Conservation (phyloP, 1,139 yeast genomes). For the Yamadazyma mexicana region DNA sequence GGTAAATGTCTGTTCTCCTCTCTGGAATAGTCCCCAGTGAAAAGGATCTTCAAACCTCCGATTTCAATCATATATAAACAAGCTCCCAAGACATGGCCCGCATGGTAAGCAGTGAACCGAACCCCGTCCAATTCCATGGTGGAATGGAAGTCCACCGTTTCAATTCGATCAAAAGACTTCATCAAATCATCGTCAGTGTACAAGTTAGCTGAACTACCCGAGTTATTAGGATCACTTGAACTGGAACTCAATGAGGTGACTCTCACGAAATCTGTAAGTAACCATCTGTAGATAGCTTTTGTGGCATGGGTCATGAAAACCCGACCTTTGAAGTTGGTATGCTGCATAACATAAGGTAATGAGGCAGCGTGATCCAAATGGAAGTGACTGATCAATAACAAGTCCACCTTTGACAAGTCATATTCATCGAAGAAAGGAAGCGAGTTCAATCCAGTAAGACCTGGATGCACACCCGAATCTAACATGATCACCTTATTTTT, state of each 20-base stretch:
- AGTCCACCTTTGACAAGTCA: slow-evolving; percentile 84
- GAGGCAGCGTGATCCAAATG: slow-evolving; percentile 98
- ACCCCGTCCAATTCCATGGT: slow-evolving; percentile 93
- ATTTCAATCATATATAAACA: slow-evolving; percentile 96
- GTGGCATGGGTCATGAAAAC: slow-evolving; percentile 99
- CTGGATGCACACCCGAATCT: slow-evolving; percentile 99
- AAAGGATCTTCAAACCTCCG: slow-evolving; percentile 84
- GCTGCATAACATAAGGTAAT: slow-evolving; percentile 96
- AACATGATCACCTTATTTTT: slow-evolving; percentile 96
- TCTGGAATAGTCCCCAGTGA: slow-evolving; percentile 95
- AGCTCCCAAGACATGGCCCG: slow-evolving; percentile 98
- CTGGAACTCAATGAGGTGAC: slow-evolving; percentile 63
- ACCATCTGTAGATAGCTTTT: slow-evolving; percentile 95
- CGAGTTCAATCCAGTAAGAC: slow-evolving; percentile 84
- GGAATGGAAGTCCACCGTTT: slow-evolving; percentile 93
- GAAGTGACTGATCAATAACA: slow-evolving; percentile 86
- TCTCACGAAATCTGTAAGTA: slow-evolving; percentile 88
- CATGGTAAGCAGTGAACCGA: slow-evolving; percentile 95
- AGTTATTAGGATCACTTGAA: slow-evolving; percentile 19
- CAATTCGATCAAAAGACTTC: slow-evolving; percentile 85
- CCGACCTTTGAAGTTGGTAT: slow-evolving; percentile 88
- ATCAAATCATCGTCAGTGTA: slow-evolving; percentile 90
- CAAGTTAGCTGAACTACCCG: slow-evolving; percentile 41
- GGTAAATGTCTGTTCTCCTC: slow-evolving; percentile 95
- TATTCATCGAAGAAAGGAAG: slow-evolving; percentile 94